Evolutionary conservation across 768 basidiomycete species (phyloP).

Genomic region (Kwoniella botswanensis): DNA sequence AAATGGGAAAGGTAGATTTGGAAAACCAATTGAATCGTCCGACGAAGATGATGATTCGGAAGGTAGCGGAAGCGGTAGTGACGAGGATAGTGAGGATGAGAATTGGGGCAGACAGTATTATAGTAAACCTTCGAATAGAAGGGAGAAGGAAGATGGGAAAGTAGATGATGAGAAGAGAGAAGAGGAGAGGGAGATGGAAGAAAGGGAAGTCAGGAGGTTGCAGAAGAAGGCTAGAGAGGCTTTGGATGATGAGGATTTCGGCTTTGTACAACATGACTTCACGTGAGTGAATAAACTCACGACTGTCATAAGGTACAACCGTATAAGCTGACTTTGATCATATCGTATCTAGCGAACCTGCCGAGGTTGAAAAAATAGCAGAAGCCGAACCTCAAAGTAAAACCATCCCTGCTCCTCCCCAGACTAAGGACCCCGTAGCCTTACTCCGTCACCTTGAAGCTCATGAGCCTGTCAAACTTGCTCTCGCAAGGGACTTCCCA

Average conservation of each 20-base stretch:
- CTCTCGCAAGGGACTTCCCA: slow-evolving; percentile 56
- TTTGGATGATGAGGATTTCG: slow-evolving; percentile 75
- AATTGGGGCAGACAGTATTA: slow-evolving; percentile 89
- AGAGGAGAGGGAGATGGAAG: slow-evolving; percentile 84
- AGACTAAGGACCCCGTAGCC: slow-evolving; percentile 35
- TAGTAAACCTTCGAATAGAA: slow-evolving; percentile 60
- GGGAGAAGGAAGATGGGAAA: slow-evolving; percentile 50
- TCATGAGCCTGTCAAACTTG: slow-evolving; percentile 56
- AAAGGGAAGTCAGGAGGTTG: slow-evolving; percentile 79
- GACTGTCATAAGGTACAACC: background rate
- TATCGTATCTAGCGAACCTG: no score
- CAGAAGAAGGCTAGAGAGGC: slow-evolving; percentile 75
- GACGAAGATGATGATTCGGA: slow-evolving; percentile 36
- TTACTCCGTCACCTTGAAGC: slow-evolving; percentile 48
- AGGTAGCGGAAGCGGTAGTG: slow-evolving; percentile 20
- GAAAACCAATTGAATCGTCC: slow-evolving; percentile 47
- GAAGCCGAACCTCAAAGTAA: slow-evolving; percentile 7
- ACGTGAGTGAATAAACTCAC: slow-evolving; percentile 12
- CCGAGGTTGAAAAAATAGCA: background rate
- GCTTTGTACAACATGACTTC: slow-evolving; percentile 66
- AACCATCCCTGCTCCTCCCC: slow-evolving; percentile 36
- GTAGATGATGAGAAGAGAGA: slow-evolving; percentile 86
- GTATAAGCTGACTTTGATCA: no score
- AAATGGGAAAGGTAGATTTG: slow-evolving; percentile 55
- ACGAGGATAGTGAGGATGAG: slow-evolving; percentile 62